Evolutionary conservation across 192 early-diverging fungal species (phyloP).

Genomic region (Fimicolochytrium jonesii): DNA sequence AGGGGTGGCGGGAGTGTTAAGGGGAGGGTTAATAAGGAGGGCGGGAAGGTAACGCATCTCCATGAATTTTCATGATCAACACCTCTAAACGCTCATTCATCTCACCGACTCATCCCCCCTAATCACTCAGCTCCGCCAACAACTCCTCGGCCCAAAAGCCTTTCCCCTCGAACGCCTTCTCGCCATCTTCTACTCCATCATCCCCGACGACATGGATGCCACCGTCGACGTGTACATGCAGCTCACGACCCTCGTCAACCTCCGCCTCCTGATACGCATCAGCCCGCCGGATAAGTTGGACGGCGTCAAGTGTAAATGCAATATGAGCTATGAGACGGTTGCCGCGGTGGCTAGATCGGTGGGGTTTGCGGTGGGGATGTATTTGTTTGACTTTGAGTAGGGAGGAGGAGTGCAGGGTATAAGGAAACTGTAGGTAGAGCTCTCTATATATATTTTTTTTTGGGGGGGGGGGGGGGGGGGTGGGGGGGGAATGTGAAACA

Average conservation of each 20-base stretch:
- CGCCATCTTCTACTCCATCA: constrained; percentile 86
- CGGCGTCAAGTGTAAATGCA: constrained; percentile 82
- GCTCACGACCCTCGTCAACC: constrained; percentile 76
- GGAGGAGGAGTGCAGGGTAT: background rate
- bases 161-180: constrained; percentile 96
- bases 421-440: too few species aligned
- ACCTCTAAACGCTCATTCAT: too few species aligned
- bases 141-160: constrained; percentile 83
- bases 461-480: too few species aligned
- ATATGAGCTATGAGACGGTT: constrained; percentile 78
- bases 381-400: constrained; percentile 42
- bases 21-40: constrained; percentile 15
- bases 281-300: constrained; percentile 74
- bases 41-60: constrained; percentile 17
- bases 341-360: constrained; percentile 67
- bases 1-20: constrained; percentile 8
- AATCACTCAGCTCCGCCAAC: constrained; percentile 70
- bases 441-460: too few species aligned
- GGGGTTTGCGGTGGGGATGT: constrained; percentile 82
- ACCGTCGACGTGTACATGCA: constrained; percentile 71
- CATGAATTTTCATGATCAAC: background rate
- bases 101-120: background rate
- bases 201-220: constrained; percentile 61
- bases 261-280: constrained; percentile 70
- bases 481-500: too few species aligned